phyloP scores from a whole-genome alignment of 345 rosid genomes.

The Zanthoxylum bungeanum region DNA sequence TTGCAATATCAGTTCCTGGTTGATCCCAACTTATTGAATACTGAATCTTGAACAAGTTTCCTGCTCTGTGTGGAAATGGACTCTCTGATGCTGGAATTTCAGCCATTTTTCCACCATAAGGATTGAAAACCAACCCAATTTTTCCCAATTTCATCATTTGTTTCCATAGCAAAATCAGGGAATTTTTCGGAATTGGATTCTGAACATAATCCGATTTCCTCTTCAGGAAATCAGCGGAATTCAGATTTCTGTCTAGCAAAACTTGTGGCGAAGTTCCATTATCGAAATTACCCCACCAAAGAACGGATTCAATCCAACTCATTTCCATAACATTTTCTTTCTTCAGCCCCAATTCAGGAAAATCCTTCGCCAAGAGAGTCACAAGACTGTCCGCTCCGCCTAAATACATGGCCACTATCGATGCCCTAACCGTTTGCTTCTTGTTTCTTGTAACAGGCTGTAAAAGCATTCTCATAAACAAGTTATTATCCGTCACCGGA shows the following conservation, averaged over 20 bases:
- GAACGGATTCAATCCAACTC: constrained; percentile 57
- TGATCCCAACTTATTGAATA: constrained; percentile 43
- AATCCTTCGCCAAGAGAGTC: constrained; percentile 16
- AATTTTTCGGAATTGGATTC: constrained; percentile 32
- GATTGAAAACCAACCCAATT: constrained; percentile 30
- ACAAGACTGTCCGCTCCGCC: constrained; percentile 34
- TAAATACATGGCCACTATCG: constrained; percentile 27
- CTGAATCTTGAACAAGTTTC: constrained; percentile 51
- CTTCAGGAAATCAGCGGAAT: constrained; percentile 33
- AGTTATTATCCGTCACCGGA: constrained; percentile 19
- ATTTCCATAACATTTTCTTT: constrained; percentile 40
- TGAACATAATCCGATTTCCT: constrained; percentile 70
- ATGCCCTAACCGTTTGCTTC: constrained; percentile 21
- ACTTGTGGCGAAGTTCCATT: constrained; percentile 25
- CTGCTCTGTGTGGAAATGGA: constrained; percentile 54
- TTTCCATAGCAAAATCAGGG: constrained; percentile 37
- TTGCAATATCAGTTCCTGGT: constrained; percentile 16
- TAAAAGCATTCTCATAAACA: constrained; percentile 46
- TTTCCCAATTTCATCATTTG: constrained; percentile 34
- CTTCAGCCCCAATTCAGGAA: constrained; percentile 49
- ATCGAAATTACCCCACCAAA: constrained; percentile 46
- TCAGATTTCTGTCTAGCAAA: constrained; percentile 28
- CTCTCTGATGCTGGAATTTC: constrained; percentile 39
- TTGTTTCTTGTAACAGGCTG: constrained; percentile 14
- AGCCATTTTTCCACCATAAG: constrained; percentile 66